Evolutionary conservation across 371 early-diverging fungal species (phyloP), one percentile per base, ranked within the genome.

Genomic region (Mucor racemosus): DNA sequence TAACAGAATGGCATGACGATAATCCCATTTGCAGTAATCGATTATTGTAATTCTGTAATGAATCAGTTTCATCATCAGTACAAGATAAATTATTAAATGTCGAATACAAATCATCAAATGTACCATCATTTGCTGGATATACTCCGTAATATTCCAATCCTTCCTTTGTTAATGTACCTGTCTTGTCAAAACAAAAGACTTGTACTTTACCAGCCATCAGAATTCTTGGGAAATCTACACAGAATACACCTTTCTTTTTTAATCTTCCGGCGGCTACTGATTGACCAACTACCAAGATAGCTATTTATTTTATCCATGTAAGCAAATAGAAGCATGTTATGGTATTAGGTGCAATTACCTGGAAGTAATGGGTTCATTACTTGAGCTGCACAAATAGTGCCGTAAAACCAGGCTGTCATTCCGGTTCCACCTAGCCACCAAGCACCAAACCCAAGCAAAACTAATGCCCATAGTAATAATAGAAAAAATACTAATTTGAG

Each of bases 121-220:
- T 4, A 8, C 17, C 55, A 6, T 54, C 10, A 6, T 34, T 48
- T 5, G 57, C 26, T 10, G 74, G 68, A 57, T 71, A 66, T 1
- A 62, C 83, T 54, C 84, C 84, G 53, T 78, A 81, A 55, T 80
- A 85, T 64, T 86, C 86, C 13, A 87, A 68, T 0, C 84, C 84
- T 31, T 87, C 87, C 44, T 80, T 79, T n/a, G 87, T 87, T 38
- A 87, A 70, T n/a, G 87, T 87, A 10, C 87, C 87, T 0, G 87
- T 87, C 46, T 78, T 78, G 19, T 78, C 78, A 80, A 95, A 97
- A 71, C 94, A 95, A 64, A 96, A 94, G 10, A 96, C 90, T 75
- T 95, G 90, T 34, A 96, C 85, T 73, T 94, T 94, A 40, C 96
- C 96, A 9, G 93, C 93, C 80, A 86, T 83, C 64, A 93, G 88